These are phyloP conservation scores for Hypoxylon crocopeplum DNA, from an alignment of 495 filamentous ascomycete species.

Conservation along the genomic window DNA sequence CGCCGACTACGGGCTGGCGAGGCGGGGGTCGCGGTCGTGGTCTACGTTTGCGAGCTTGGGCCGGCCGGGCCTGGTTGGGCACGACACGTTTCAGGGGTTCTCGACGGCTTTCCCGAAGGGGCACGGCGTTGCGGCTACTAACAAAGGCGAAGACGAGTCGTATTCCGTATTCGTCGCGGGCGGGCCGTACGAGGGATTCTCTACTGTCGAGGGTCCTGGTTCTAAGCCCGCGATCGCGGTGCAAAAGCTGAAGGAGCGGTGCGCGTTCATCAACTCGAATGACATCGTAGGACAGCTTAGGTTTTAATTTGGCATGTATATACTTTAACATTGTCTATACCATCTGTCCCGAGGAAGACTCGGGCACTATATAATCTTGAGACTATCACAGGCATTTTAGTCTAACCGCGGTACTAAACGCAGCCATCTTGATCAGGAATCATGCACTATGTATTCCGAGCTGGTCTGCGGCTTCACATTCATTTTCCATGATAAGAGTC, in stretches of 20 bases:
- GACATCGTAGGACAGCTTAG: conserved; percentile 32
- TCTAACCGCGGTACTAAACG: too few relatives aligned
- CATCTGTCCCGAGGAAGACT: too few relatives aligned
- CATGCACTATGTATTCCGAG: too few relatives aligned
- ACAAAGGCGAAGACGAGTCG: background rate
- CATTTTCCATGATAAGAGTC: too few relatives aligned
- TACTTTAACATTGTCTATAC: background rate
- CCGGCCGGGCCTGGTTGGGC: conserved; percentile 18
- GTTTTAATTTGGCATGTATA: conserved; percentile 10
- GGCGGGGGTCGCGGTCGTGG: conserved; percentile 42
- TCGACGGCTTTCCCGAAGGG: conserved; percentile 22
- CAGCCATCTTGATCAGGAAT: too few relatives aligned
- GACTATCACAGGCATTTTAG: too few relatives aligned
- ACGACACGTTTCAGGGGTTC: conserved; percentile 40
- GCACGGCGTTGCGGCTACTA: background rate
- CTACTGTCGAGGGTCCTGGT: conserved; percentile 33
- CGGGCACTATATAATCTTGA: too few relatives aligned
- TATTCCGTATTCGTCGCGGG: conserved; percentile 40
- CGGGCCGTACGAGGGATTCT: conserved; percentile 39
- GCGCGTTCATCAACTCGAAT: conserved; percentile 37
- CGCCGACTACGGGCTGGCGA: conserved; percentile 36
- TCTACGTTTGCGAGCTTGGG: conserved; percentile 39
- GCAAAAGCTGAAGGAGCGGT: conserved; percentile 39
- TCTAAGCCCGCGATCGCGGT: conserved; percentile 18
- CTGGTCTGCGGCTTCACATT: too few relatives aligned